Evolutionary conservation across 306 rosid genomes (phyloP), one percentile per base, ranked within the genome.

Genomic region (Dicorynia guianensis): DNA sequence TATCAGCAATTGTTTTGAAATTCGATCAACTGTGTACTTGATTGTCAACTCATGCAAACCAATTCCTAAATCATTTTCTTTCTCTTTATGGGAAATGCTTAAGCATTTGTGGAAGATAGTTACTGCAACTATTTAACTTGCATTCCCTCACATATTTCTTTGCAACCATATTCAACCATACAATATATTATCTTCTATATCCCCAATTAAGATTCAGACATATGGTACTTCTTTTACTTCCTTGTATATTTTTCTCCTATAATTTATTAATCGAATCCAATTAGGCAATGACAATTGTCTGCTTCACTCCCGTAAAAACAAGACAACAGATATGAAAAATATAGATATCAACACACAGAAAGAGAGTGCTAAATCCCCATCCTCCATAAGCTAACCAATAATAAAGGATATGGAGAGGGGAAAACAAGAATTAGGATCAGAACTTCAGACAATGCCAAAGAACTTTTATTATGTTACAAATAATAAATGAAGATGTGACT

Each of bases 1-100:
- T 52, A 34, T 59, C 49, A 59, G 58, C 76, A n/a, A 44, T 7
- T 54, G 59, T 77, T 12, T 38, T 43, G 25, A 58, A 72, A 65
- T 8, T 39, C 39, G 38, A 4, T 38, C 19, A 19, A 50, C 59
- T 20, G 44, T 70, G 72, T 61, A 67, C 73, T 38, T 56, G 14
- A 65, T n/a, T 56, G 35, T 46, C 9, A 46, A 44, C 14, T 46
- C 48, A 64, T 56, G 53, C 57, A 79, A 66, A 65, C 17, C 20
- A 66, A 35, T 15, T 56, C 72, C 36, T 3, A 75, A 53, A 15
- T 30, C 55, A 55, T 18, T 40, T 43, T 36, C 39, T 54, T 40
- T 17, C 43, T 40, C 43, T 63, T 44, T 43, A 54, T 60, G 55
- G 7, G 61, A 71, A 63, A 71, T 53, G 8, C 44, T 70, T 63